Evolutionary conservation across 768 basidiomycete genomes (phyloP).

Genomic region (Asterophora lycoperdoides): DNA sequence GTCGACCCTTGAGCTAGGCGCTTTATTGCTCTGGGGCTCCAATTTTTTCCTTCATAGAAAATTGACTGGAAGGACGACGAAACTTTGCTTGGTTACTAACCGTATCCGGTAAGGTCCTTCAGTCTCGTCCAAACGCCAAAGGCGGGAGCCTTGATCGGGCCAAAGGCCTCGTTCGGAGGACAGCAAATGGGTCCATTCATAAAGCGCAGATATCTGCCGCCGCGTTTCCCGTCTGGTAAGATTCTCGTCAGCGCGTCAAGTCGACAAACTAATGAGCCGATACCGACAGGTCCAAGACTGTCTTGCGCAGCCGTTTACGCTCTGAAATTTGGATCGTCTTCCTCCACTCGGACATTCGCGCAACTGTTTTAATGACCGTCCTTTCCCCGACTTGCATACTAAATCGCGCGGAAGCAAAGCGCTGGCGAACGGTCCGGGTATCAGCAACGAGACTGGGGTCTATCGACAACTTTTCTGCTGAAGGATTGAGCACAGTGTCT

Average conservation of each 20-base stretch:
- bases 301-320: constrained; percentile 67
- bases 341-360: constrained; percentile 69
- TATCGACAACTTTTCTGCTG: constrained; percentile 42
- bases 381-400: constrained; percentile 63
- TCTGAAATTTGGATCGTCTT: constrained; percentile 65
- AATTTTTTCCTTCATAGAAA: constrained; percentile 61
- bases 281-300: constrained; percentile 66
- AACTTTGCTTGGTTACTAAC: constrained; percentile 33
- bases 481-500: constrained; percentile 48
- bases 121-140: constrained; percentile 87
- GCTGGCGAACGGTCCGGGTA: constrained; percentile 46
- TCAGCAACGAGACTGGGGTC: constrained; percentile 51
- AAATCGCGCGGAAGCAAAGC: constrained; percentile 52
- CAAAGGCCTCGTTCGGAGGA: constrained; percentile 81
- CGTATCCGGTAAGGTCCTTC: constrained; percentile 87
- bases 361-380: constrained; percentile 57
- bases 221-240: constrained; percentile 65
- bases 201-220: constrained; percentile 57
- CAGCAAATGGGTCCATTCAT: constrained; percentile 57
- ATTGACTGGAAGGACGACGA: neutral
- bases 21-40: constrained; percentile 55
- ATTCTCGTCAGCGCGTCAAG: neutral
- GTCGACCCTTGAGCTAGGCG: constrained; percentile 45
- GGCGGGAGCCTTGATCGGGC: constrained; percentile 48
- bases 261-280: neutral